Conservation (phyloP, 2,329 filamentous ascomycete genomes). For the Pestalotiopsis sp. region DNA sequence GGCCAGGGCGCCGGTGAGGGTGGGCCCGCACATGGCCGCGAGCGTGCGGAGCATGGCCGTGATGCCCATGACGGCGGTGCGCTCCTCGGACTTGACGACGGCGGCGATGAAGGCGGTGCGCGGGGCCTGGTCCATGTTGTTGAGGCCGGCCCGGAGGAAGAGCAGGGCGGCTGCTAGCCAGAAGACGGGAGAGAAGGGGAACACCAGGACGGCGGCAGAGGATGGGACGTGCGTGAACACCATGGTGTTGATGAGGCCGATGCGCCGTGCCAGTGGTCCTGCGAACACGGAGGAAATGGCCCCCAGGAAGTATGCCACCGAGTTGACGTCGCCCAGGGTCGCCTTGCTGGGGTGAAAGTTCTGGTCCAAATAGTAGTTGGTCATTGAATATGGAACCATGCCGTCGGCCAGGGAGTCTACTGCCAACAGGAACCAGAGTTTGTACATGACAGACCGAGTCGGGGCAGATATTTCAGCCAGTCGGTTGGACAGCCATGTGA, state of each 20-base stretch:
- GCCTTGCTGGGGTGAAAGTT: constrained; percentile 60
- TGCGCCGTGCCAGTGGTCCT: constrained; percentile 56
- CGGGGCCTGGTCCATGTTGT: constrained; percentile 72
- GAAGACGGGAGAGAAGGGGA: constrained; percentile 56
- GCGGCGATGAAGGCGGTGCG: constrained; percentile 68
- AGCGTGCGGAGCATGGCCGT: constrained; percentile 63
- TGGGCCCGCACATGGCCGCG: constrained; percentile 57
- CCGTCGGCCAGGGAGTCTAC: constrained; percentile 68
- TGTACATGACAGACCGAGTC: constrained; percentile 62
- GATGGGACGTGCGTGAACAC: constrained; percentile 65
- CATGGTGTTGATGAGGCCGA: constrained; percentile 68
- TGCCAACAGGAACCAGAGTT: constrained; percentile 65
- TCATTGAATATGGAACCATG: constrained; percentile 62
- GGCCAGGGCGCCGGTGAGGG: constrained; percentile 57
- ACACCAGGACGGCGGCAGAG: constrained; percentile 61
- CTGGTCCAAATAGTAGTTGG: constrained; percentile 59
- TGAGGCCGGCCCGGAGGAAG: constrained; percentile 62
- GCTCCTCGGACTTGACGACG: constrained; percentile 64
- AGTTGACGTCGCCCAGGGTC: constrained; percentile 61
- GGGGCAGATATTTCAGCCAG: constrained; percentile 59
- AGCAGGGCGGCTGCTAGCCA: constrained; percentile 57
- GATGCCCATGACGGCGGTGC: constrained; percentile 73
- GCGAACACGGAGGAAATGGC: constrained; percentile 58
- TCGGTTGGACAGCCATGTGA: constrained; percentile 33
- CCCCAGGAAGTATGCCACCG: constrained; percentile 54